Base-by-base conservation (phyloP, 768 basidiomycete genomes). In the Pleurotus tuber-regium region DNA sequence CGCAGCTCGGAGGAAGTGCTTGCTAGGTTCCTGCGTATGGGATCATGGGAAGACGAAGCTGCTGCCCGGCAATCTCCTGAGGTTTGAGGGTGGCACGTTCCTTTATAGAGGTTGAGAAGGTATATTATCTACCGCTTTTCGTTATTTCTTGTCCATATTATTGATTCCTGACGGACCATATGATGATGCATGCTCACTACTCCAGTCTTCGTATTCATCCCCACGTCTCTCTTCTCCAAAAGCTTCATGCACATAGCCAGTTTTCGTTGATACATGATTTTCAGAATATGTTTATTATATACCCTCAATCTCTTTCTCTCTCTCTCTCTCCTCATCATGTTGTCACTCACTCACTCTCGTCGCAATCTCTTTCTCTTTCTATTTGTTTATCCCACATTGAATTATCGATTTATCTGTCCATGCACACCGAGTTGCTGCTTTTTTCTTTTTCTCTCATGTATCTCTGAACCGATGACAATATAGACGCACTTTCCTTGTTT, bases 1-100 rank as follows among this genome's bases (percentile, higher is more conserved):
- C 82, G 81, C 46, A 87, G 87, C 11, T 92, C 91, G 2, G 92
- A 95, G 65, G 88, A 94, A 59, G 90, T 93, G 21, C 74, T 95
- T 24, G 82, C 87, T 8, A 75, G 88, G 42, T 93, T 95, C 67
- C 70, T 93, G 71, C 86, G 81, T 61, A 84, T 87, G 79, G 83
- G 86, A 18, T 80, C 84, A 42, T 86, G 80, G 77, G 86, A 86
- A 53, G 78, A 82, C 23, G 81, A 82, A 42, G 40, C 44, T 35
- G 18, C 33, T 24, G 35, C 18, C 25, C 38, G 47, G 7, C 21
- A 21, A 36, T 28, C 47, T 43, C 47, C 28, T 24, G 53, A 49
- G 23, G 33, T 26, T 14, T 31, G 29, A 50, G 31, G 33, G 4
- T 21, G 4, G 14, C 7, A 19, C 23, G 21, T n/a, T 5, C 7